Percentiles rank a stretch among this genome's conserved stretches.
These are phyloP conservation scores for Sclerotinia sclerotiorum DNA, from an alignment of 2,329 filamentous ascomycete species.

Conservation along the genomic window DNA sequence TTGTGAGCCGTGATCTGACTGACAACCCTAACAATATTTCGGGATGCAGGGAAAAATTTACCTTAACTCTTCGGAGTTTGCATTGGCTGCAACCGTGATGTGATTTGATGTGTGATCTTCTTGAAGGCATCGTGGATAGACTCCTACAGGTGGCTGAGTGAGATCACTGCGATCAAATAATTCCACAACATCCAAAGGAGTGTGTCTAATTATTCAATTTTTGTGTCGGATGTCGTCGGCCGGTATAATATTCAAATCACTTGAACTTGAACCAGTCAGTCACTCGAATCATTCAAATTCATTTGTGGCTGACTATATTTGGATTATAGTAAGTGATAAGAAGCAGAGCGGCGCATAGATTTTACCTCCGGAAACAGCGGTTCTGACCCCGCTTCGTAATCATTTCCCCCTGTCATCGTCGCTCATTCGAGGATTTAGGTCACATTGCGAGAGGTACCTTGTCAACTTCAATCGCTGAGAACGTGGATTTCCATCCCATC, in stretches of 20 bases:
- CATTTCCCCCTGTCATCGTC: neutral
- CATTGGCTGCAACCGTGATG: conserved; percentile 22
- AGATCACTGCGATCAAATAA: too few relatives aligned
- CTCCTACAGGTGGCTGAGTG: too few relatives aligned
- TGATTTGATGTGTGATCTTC: conserved; percentile 23
- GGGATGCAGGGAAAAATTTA: neutral
- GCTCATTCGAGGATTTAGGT: conserved; percentile 1
- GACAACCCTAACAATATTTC: neutral
- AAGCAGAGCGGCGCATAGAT: neutral
- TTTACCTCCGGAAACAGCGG: neutral
- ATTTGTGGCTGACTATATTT: conserved; percentile 2
- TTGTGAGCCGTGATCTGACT: neutral
- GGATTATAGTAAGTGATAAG: neutral
- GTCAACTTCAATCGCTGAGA: neutral
- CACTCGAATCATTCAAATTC: neutral
- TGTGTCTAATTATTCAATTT: neutral
- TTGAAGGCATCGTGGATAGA: conserved; percentile 6
- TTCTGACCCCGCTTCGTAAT: neutral
- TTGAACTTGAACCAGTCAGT: too few relatives aligned
- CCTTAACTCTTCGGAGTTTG: conserved; percentile 18
- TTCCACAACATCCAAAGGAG: neutral
- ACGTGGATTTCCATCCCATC: neutral
- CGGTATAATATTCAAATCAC: neutral
- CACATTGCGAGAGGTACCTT: neutral
- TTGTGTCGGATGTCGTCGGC: neutral